Evolutionary conservation across 2,329 filamentous ascomycete species (phyloP), one percentile per base, ranked within the genome.

Genomic region (Cytospora leucostoma): DNA sequence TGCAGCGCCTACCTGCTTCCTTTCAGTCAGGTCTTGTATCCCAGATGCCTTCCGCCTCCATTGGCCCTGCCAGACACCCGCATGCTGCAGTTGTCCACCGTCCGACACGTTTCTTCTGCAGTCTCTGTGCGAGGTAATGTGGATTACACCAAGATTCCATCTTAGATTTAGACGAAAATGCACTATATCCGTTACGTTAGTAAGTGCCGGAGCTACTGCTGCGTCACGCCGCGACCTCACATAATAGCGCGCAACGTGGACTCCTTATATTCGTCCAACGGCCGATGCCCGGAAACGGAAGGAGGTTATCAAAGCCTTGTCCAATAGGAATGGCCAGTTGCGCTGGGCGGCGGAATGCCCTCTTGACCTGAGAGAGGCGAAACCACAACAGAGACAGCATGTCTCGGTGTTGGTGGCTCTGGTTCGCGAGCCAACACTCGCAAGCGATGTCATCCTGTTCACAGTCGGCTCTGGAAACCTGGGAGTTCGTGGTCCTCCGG

Each of bases 381-480:
- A 53, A 34, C 59, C 55, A 53, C 40, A 51, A 61, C 59, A 61
- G 59, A 61, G 59, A 60, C 61, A 64, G 33, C 51, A 55, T 64
- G 64, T 66, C 57, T 64, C 61, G 60, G 60, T 65, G 40, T 63
- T 33, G 60, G 47, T 59, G 47, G 40, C 44, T 59, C 34, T 59
- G 57, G 49, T 61, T 49, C 59, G 59, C 59, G 59, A 47, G 38
- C 35, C 38, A 47, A 56, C 53, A 34, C 50, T 55, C 61, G 50
- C 44, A 44, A 61, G 62, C 61, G 61, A 63, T 15, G 35, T 40
- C 33, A 56, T 51, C 55, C 37, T 49, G 54, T 32, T 80, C 82
- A 97, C 76, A 97, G 78, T 69, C 91, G 86, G 75, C 90, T 93
- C 77, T 97, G 92, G 65, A 95, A 81, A 53, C 86, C 84, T 64